Evolutionary conservation across 805 yeast species (phyloP), one percentile per base, ranked within the genome.

Genomic region (Jamesozyma piceae): DNA sequence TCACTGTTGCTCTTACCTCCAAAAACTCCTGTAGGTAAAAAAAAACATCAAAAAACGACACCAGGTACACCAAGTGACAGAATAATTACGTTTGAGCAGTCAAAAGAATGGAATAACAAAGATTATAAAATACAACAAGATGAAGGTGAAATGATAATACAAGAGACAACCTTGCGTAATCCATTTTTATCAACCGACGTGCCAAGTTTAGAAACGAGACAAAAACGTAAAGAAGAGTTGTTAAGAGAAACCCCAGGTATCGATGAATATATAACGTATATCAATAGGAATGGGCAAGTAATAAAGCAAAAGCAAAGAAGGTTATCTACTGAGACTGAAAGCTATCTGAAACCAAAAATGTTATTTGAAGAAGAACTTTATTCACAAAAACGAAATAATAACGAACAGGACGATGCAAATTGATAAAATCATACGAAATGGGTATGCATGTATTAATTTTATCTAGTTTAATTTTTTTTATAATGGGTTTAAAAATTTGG

Each of bases 21-120:
- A 17, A 29, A 22, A 10, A 35, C 21, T 9, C 27, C 33, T 33
- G 6, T 11, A 4, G 24, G n/a, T 3, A 29, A 15, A 19, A 17
- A 14, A 46, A 36, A 35, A 24, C n/a, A n/a, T 2, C 39, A 37
- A 19, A 42, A 44, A 35, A 35, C 47, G 17, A 48, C 38, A 9
- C 62, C 63, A 1, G 58, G 58, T 2, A 68, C 73, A 0, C 73
- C 73, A 10, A 53, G 58, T 35, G 59, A 59, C 32, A 60, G 58
- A 35, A 37, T 67, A 3, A 61, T 66, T 9, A 55, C 65, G 4
- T 54, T 54, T 34, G 58, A 60, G 17, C 44, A 62, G 39, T 60
- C 65, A 3, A 43, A 48, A 21, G 50, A 61, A 35, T 67, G 70
- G 69, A 54, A 62, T 33, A 58, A 64, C 27, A 43, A 54, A 10